Evolutionary conservation across 176 grass and related monocot species (phyloP).

Genomic region (Leersia perrieri): DNA sequence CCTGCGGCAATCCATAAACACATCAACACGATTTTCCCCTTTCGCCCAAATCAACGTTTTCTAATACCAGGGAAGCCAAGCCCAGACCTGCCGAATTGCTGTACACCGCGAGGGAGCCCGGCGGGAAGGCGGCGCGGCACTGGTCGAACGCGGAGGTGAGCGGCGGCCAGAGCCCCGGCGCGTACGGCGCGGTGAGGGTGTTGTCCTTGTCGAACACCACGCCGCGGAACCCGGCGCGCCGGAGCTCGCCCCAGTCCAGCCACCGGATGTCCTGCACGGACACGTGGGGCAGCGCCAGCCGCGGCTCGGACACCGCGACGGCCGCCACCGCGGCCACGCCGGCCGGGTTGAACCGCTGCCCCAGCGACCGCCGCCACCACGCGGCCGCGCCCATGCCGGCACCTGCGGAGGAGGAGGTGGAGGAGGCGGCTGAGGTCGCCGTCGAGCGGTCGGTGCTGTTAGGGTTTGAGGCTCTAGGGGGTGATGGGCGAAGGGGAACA

Average conservation of each 20-base stretch:
- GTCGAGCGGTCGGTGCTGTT: conserved; percentile 1
- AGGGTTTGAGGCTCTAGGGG: conserved; percentile 23
- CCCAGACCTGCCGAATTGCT: conserved; percentile 85
- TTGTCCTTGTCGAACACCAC: conserved; percentile 99
- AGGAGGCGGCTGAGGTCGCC: neutral
- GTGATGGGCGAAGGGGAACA: neutral
- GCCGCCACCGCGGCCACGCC: conserved; percentile 50
- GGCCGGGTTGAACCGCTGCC: conserved; percentile 74
- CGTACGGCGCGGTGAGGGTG: conserved; percentile 86
- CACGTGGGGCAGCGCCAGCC: conserved; percentile 75
- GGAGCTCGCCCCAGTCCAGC: conserved; percentile 83
- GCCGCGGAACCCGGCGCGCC: conserved; percentile 77
- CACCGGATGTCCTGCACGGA: conserved; percentile 72
- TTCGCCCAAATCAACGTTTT: conserved; percentile 4
- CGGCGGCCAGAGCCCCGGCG: conserved; percentile 66
- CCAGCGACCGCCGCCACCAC: conserved; percentile 69
- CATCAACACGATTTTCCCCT: neutral
- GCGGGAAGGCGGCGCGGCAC: conserved; percentile 64
- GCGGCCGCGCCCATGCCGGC: conserved; percentile 43
- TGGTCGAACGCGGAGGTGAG: conserved; percentile 55
- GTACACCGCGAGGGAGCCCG: conserved; percentile 72
- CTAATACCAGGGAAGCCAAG: conserved; percentile 3
- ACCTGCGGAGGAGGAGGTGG: too few relatives aligned
- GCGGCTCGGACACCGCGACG: conserved; percentile 57
- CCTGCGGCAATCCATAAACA: conserved; percentile 41